Evolutionary conservation across 75 land plant species (phyloP).

Genomic region (Pinus taeda): DNA sequence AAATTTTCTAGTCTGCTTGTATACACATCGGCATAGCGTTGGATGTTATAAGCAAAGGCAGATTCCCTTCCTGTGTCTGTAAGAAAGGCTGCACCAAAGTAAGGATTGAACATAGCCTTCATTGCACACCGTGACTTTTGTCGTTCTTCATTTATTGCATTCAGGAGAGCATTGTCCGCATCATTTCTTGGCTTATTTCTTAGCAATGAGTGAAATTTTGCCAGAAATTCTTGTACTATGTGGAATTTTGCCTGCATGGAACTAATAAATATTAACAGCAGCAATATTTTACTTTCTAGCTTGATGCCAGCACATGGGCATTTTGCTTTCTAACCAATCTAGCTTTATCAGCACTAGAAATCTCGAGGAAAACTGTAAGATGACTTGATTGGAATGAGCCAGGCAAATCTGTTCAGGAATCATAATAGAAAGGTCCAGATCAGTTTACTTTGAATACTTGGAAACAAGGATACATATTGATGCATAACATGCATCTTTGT

Average conservation of each 20-base stretch:
- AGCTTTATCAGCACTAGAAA: background rate
- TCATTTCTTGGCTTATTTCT: conserved; percentile 23
- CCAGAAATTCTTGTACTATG: conserved; percentile 83
- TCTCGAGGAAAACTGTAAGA: background rate
- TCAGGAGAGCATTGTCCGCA: conserved; percentile 44
- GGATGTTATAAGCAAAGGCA: conserved; percentile 93
- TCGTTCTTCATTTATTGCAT: conserved; percentile 68
- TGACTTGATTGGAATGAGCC: background rate
- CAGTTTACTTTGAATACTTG: background rate
- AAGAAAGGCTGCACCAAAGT: conserved; percentile 93
- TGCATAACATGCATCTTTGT: background rate
- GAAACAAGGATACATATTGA: background rate
- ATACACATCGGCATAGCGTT: conserved; percentile 97
- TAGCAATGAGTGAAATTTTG: conserved; percentile 66
- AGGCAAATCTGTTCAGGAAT: too few relatives aligned
- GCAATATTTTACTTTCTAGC: background rate
- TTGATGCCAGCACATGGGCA: background rate
- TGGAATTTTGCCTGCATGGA: conserved; percentile 83
- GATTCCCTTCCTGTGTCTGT: conserved; percentile 98
- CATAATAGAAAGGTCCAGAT: background rate
- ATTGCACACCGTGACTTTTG: conserved; percentile 56
- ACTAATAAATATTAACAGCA: background rate
- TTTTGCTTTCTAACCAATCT: background rate
- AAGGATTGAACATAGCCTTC: conserved; percentile 80
- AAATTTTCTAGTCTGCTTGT: conserved; percentile 95